Conservation (phyloP, 2,329 filamentous ascomycete species). For the Triangularia setosa region DNA sequence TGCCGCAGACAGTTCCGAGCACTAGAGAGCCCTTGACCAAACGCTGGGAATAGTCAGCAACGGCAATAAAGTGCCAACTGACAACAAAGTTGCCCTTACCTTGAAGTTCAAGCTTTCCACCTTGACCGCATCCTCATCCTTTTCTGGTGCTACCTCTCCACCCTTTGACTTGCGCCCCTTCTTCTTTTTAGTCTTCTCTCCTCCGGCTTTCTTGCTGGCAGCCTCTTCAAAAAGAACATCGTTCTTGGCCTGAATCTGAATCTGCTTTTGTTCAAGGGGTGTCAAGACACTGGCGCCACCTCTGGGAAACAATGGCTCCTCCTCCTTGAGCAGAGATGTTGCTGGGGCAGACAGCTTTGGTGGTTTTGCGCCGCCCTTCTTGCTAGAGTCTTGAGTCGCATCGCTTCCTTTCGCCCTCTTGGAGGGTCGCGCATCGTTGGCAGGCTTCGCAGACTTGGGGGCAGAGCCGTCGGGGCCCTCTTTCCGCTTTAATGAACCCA, state of each 20-base stretch:
- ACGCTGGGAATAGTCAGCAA: constrained; percentile 49
- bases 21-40: constrained; percentile 81
- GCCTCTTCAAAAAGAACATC: constrained; percentile 88
- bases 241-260: constrained; percentile 85
- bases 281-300: constrained; percentile 88
- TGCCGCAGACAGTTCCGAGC: constrained; percentile 78
- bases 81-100: constrained; percentile 44
- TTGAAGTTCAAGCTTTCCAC: constrained; percentile 89
- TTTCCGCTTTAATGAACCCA: constrained; percentile 57
- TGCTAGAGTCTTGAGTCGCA: constrained; percentile 30
- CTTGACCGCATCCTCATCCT: constrained; percentile 57
- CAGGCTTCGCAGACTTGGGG: constrained; percentile 46
- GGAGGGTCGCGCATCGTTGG: constrained; percentile 44
- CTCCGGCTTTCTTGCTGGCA: constrained; percentile 38
- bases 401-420: constrained; percentile 43
- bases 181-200: constrained; percentile 42
- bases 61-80: not conserved
- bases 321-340: constrained; percentile 59
- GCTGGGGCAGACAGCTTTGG: constrained; percentile 31
- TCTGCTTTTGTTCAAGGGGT: constrained; percentile 92
- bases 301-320: constrained; percentile 87
- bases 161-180: constrained; percentile 52
- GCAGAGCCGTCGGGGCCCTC: constrained; percentile 51
- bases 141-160: constrained; percentile 50
- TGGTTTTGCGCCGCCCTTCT: constrained; percentile 23